Evolutionary conservation across 139 green algal species (phyloP), one percentile per base, ranked within the genome.

Genomic region (Chlorella sp.): DNA sequence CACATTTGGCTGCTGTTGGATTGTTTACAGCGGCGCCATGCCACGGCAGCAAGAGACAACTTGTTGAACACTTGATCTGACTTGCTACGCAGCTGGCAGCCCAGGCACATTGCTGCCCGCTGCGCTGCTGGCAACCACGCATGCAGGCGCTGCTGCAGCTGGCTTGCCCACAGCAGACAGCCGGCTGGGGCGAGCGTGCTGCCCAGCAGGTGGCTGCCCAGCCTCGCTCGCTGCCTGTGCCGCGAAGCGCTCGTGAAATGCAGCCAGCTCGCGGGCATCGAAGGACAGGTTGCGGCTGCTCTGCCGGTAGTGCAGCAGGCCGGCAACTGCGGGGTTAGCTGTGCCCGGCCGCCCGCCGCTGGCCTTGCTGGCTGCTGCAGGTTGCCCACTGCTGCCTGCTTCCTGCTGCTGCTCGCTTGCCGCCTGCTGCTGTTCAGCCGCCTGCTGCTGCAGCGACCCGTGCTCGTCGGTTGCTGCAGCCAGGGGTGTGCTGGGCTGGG

Each of bases 211-310:
- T 38, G 17, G 34, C 75, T 57, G 74, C 56, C 23, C 32, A 18
- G 32, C 47, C 41, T 64, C 41, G 30, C 69, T 21, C 12, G 60
- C 12, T 44, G 62, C 78, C 62, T 64, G 78, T n/a, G 62, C 62
- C 15, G 75, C 32, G 25, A 83, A 30, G 41, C 51, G 38, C 47
- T 73, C 72, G 28, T 89, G 70, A 28, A 87, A 74, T 4, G 67
- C 36, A 1, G 80, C 80, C 20, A 89, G 57, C 70, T 89, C 86
- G 2, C 71, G 34, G 1, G 80, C 79, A 26, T 89, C 86, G 39
- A 89, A 89, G 39, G 57, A 80, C 28, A 89, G 78, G 44, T 89
- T 89, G 57, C 56, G 63, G 78, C 86, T 89, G 69, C 51, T 65
- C 38, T 82, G 39, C 7, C 74, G 74, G 76, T 60, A 65, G 57